phyloP scores from a whole-genome alignment of 345 rosid species.

The Syzygium grande region DNA sequence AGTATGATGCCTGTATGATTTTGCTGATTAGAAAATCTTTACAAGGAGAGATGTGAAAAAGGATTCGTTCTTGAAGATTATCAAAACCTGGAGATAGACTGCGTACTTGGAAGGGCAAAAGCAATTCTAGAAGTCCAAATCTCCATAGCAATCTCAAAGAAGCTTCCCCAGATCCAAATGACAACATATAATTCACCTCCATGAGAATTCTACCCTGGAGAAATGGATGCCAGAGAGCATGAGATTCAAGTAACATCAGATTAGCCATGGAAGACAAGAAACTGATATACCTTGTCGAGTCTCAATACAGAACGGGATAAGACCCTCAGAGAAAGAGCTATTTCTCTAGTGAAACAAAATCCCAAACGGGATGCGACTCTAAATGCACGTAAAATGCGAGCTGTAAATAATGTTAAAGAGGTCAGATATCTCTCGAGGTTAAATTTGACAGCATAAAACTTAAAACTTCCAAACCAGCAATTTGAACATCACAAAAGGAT shows the following conservation, averaged over 20 bases:
- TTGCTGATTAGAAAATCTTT: constrained; percentile 11
- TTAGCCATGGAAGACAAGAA: not conserved
- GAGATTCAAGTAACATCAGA: not conserved
- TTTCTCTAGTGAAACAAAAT: constrained; percentile 74
- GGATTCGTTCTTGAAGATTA: not conserved
- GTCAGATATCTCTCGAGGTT: not conserved
- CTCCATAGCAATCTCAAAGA: constrained; percentile 88
- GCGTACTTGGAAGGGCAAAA: constrained; percentile 75
- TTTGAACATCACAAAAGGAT: not conserved
- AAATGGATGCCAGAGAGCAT: constrained; percentile 6
- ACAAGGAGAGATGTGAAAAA: not conserved
- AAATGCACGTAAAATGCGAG: constrained; percentile 70
- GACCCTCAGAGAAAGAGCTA: constrained; percentile 60
- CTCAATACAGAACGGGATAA: constrained; percentile 45
- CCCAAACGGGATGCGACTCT: constrained; percentile 69
- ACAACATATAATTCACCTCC: constrained; percentile 98
- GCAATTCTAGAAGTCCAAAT: constrained; percentile 82
- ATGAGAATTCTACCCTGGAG: constrained; percentile 70
- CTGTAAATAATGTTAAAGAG: constrained; percentile 19
- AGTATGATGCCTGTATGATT: constrained; percentile 68
- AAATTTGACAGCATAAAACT: not conserved
- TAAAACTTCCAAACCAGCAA: not conserved
- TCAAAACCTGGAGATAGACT: not conserved
- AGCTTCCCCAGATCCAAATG: constrained; percentile 95
- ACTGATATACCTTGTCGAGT: constrained; percentile 50